phyloP scores from a whole-genome alignment of 148 eudicot species.

The Fallopia convolvulus region DNA sequence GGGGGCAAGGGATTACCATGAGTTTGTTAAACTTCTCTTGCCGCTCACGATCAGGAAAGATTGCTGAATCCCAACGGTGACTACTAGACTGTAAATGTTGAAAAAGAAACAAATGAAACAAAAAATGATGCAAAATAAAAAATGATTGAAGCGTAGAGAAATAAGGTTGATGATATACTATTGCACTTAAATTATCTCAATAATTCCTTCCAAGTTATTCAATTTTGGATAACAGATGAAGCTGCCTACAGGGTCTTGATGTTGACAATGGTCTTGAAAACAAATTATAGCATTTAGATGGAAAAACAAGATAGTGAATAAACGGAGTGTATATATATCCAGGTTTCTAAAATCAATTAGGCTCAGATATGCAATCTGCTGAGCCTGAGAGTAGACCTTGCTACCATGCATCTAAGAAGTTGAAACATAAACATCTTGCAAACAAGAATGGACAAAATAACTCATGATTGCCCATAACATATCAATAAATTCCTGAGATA shows the following conservation, averaged over 20 bases:
- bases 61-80: slow-evolving; percentile 70
- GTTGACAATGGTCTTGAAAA: slow-evolving; percentile 1
- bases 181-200: neutral
- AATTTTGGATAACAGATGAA: neutral
- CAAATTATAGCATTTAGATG: no score
- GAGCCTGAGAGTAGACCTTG: neutral
- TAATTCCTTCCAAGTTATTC: neutral
- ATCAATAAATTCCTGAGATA: slow-evolving; percentile 17
- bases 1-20: slow-evolving; percentile 66
- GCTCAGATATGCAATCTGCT: neutral
- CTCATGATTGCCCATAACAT: neutral
- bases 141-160: neutral
- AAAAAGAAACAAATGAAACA: slow-evolving; percentile 10
- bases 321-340: neutral
- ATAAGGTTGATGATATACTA: neutral
- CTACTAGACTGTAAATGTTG: slow-evolving; percentile 47
- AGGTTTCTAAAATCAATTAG: neutral
- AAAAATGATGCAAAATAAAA: neutral
- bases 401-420: neutral
- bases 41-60: slow-evolving; percentile 78
- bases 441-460: neutral
- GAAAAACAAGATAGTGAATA: no score
- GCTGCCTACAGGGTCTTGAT: neutral
- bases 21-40: slow-evolving; percentile 97
- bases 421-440: neutral